These are phyloP conservation scores for Syzygium malaccense DNA, from an alignment of 441 rosid genomes.

Conservation along the genomic window DNA sequence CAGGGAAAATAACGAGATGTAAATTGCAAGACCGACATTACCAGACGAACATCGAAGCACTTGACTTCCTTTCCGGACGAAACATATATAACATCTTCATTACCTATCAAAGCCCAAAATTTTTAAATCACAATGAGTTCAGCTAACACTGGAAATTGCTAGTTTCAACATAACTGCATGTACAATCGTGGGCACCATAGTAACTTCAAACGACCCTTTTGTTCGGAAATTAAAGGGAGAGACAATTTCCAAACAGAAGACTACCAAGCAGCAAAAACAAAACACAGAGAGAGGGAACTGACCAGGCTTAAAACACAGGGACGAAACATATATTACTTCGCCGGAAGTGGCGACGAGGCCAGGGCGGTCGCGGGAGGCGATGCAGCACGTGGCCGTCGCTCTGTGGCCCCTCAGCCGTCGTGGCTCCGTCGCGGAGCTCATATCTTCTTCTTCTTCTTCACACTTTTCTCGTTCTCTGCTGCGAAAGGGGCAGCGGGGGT, in stretches of 20 bases:
- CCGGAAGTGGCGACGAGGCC: constrained; percentile 65
- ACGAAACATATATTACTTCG: constrained; percentile 45
- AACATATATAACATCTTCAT: constrained; percentile 63
- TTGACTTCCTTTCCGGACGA: constrained; percentile 61
- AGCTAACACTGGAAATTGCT: background rate
- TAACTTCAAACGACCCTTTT: background rate
- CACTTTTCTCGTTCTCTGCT: background rate
- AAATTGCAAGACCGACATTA: constrained; percentile 8
- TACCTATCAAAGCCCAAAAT: constrained; percentile 28
- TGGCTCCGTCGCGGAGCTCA: constrained; percentile 27
- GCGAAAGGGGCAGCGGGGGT: background rate
- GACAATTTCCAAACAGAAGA: background rate
- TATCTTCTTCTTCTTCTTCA: background rate
- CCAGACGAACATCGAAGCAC: constrained; percentile 75
- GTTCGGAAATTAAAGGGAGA: background rate
- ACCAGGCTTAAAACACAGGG: constrained; percentile 83
- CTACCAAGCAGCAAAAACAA: background rate
- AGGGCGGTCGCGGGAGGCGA: constrained; percentile 70
- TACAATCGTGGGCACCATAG: background rate
- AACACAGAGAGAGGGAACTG: background rate
- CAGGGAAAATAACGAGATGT: background rate
- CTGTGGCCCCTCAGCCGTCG: constrained; percentile 74
- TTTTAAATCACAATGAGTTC: background rate
- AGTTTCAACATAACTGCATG: background rate
- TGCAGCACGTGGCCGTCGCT: constrained; percentile 67